A percentile compares a stretch with the other conserved stretches of the same genome.
phyloP scores from a whole-genome alignment of 129 eudicot species.

The Lactuca saligna region DNA sequence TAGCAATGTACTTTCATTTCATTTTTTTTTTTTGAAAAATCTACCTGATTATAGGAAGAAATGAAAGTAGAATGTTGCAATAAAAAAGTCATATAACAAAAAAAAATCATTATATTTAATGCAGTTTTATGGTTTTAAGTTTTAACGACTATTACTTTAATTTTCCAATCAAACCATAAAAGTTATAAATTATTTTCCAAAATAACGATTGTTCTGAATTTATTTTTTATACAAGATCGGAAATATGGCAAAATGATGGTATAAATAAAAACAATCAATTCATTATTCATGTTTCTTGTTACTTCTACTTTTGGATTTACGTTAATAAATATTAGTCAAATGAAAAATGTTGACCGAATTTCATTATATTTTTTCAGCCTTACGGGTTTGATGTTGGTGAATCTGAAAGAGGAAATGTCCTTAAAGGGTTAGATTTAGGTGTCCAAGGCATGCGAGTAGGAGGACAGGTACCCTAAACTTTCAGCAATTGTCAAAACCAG shows the following conservation, averaged over 20 bases:
- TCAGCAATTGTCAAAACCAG: constrained; percentile 6
- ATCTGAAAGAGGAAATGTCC: constrained; percentile 90
- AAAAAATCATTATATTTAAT: too few relatives aligned
- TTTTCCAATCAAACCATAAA: neutral
- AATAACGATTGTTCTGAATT: too few relatives aligned
- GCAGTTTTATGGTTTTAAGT: neutral
- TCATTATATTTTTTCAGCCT: constrained; percentile 65
- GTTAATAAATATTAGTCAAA: neutral
- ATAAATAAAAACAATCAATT: neutral
- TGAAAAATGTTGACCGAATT: neutral
- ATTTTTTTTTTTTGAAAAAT: too few relatives aligned
- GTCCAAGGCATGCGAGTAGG: constrained; percentile 96
- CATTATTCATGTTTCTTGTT: neutral
- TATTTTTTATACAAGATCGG: neutral
- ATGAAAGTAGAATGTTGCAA: neutral
- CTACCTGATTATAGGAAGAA: neutral
- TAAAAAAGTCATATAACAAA: neutral
- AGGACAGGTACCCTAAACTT: constrained; percentile 64
- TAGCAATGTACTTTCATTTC: neutral
- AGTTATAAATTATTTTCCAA: neutral
- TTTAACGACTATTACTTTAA: too few relatives aligned
- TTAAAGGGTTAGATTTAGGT: constrained; percentile 86
- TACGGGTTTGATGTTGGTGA: constrained; percentile 96
- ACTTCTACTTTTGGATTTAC: neutral
- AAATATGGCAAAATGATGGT: neutral